Evolutionary conservation across 257 asterid genomes (phyloP), one percentile per base, ranked within the genome.

Genomic region (Oldenlandia corymbosa): DNA sequence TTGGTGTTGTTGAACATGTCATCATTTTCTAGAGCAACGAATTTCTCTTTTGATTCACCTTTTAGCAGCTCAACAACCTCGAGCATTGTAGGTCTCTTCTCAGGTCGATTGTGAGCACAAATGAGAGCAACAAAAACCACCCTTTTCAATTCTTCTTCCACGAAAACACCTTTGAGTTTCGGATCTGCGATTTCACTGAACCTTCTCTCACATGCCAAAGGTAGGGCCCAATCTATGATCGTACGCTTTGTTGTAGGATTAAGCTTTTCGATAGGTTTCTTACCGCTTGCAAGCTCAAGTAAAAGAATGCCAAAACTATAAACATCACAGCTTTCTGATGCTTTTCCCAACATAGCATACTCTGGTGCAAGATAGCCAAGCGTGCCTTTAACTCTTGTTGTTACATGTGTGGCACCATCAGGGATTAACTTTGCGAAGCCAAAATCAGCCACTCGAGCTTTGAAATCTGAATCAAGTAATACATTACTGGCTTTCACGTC

Each of bases 331-430:
- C 91, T 79, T 72, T 91, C 95, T 4, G 95, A 80, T 55, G 98
- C 98, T 69, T 88, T 84, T 21, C 95, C 96, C 21, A 84, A 62
- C 96, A 86, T 91, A 2, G 96, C 95, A 45, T 91, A 84, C 75
- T 91, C 96, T 5, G 96, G 95, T 36, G 96, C 98, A 18, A 88
- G 91, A 65, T 91, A 88, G 71, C 98, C 98, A 4, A 90, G 96
- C 45, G 96, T 86, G 28, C 97, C 97, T 78, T 88, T 88, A 2
- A 84, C 91, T 48, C 83, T 58, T 4, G 95, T 91, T 64, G 98
- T 88, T 27, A 85, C 97, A 39, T 88, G 96, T 10, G 97, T 88
- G 3, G 94, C 94, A 2, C 94, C 98, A 26, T 91, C 98, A 0
- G 98, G 98, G 36, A 91, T 80, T 61, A 91, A 80, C 73, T 83